Conservation (phyloP, 441 rosid species). For the Aleurites moluccanus region DNA sequence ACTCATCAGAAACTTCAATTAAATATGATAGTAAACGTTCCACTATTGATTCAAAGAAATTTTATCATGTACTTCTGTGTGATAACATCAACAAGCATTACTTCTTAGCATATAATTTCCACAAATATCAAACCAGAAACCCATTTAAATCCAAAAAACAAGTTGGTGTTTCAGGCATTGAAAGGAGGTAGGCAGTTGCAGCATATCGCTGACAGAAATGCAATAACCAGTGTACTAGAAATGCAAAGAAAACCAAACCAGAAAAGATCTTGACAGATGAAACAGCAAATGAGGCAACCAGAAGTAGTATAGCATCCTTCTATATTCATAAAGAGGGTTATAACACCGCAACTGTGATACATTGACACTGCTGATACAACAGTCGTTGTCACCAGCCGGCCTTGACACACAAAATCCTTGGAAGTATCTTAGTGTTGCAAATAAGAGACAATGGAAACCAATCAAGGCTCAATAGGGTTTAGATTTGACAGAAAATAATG, state of each 20-base stretch:
- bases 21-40: background rate
- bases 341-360: too few species aligned
- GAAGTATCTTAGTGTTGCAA: background rate
- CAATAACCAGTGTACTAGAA: background rate
- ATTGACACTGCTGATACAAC: too few species aligned
- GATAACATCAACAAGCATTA: background rate
- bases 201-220: too few species aligned
- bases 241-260: background rate
- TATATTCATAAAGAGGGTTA: too few species aligned
- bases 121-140: constrained; percentile 6
- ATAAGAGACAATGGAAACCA: background rate
- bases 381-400: too few species aligned
- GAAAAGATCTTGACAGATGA: background rate
- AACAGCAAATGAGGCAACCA: background rate
- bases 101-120: background rate
- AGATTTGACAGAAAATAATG: background rate
- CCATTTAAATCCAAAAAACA: constrained; percentile 11
- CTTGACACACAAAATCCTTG: background rate
- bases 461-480: background rate
- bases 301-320: background rate
- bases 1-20: constrained; percentile 22
- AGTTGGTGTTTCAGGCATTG: constrained; percentile 3
- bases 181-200: background rate
- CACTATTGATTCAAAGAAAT: constrained; percentile 4
- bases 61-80: background rate